Base-by-base conservation (phyloP, 2,329 filamentous ascomycete genomes). In the Aspergillus sp. region DNA sequence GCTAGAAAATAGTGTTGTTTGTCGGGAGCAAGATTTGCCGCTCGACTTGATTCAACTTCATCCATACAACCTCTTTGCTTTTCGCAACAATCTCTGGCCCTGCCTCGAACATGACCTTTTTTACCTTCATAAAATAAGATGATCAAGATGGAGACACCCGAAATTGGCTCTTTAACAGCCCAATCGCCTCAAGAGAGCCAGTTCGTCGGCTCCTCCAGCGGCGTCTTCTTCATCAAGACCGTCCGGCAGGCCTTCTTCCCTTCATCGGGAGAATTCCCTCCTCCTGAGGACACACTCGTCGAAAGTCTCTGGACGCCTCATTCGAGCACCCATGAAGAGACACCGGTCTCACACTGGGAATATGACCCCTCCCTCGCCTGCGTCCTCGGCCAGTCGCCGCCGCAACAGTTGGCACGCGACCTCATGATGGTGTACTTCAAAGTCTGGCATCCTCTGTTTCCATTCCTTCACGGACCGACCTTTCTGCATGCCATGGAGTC, bases 141-240 rank as follows among this genome's bases (percentile, higher is more conserved):
- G 19, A 31, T 30, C 60, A 64, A n/a, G 30, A 75, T 75, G 72
- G 68, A 69, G 49, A 68, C 68, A 19, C 67, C 69, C 13, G 70
- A 80, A 66, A 78, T 80, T 50, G 79, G 79, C 51, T 79, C 77
- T 57, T 67, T 81, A 56, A 79, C 74, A 30, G 76, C 79, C 22
- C 74, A 79, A 51, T 75, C 77, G 3, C 76, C 76, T 45, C 75
- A 80, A 45, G 79, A 81, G 62, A 83, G 81, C 54, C 78, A 83
- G 57, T 85, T 84, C 66, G 80, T 84, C 31, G 83, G 83, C 28
- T 83, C 81, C 66, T 81, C 81, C 13, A 83, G 79, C 46, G 83
- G 83, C 3, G 80, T 84, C 49, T 85, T 81, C 70, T 85, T 85
- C 69, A 78, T 82, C 66, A 83, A 85, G 61, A 84, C 83, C 1